Evolutionary conservation across 2,329 filamentous ascomycete species (phyloP).

Genomic region (Xylariaceae sp.): DNA sequence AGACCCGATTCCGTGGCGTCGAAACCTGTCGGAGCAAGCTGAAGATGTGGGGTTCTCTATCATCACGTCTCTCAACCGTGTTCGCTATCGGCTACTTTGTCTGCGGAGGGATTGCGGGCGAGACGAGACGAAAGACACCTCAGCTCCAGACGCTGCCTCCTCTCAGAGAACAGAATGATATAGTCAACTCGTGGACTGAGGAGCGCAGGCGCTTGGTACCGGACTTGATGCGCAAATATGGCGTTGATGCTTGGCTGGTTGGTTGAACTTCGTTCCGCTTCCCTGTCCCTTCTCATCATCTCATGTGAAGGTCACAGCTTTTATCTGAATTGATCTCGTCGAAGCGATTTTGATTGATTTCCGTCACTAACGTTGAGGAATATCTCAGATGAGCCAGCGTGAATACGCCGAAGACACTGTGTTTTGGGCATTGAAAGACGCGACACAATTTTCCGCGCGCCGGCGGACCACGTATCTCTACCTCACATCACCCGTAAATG

Average conservation of each 20-base stretch:
- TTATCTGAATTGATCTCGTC: background rate
- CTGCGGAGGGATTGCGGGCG: no score
- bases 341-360: background rate
- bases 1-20: no score
- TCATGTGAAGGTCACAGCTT: background rate
- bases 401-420: slow-evolving; percentile 50
- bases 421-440: slow-evolving; percentile 47
- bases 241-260: slow-evolving; percentile 47
- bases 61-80: no score
- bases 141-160: slow-evolving; percentile 38
- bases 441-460: slow-evolving; percentile 44
- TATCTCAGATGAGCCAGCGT: slow-evolving; percentile 43
- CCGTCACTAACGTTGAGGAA: background rate
- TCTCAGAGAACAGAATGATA: slow-evolving; percentile 40
- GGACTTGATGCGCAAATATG: slow-evolving; percentile 39
- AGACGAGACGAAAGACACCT: slow-evolving; percentile 9
- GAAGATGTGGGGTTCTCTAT: no score
- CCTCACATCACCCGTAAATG: slow-evolving; percentile 35
- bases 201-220: slow-evolving; percentile 41
- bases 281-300: background rate
- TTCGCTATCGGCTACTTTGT: no score
- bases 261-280: slow-evolving; percentile 12
- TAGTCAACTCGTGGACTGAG: slow-evolving; percentile 42
- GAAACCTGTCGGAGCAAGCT: no score
- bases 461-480: slow-evolving; percentile 49